phyloP scores from a whole-genome alignment of 192 early-diverging fungal genomes.

The Diversispora epigaea region DNA sequence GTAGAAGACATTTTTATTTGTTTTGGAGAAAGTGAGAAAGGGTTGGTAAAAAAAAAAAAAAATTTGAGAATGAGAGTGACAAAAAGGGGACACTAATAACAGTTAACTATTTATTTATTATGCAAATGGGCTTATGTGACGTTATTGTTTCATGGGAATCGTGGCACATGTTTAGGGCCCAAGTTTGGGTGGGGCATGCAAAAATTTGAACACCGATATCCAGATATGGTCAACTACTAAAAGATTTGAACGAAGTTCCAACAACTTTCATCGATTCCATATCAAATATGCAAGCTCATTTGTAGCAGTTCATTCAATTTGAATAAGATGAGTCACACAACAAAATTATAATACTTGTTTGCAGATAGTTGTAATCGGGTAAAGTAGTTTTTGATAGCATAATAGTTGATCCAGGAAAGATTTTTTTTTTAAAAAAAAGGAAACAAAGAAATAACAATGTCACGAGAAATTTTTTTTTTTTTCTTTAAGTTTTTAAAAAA shows the following conservation, averaged over 20 bases:
- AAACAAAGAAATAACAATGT: too few relatives aligned
- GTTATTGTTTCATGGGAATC: constrained; percentile 23
- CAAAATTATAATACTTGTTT: too few relatives aligned
- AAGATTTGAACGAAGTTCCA: background rate
- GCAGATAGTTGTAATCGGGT: too few relatives aligned
- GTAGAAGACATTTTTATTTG: constrained; percentile 8
- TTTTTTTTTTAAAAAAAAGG: too few relatives aligned
- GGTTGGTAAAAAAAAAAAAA: background rate
- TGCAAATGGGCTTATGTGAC: constrained; percentile 15
- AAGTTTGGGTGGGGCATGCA: constrained; percentile 17
- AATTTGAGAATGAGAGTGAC: background rate
- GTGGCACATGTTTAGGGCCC: constrained; percentile 20
- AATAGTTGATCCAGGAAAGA: too few relatives aligned
- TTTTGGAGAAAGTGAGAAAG: background rate
- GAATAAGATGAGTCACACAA: too few relatives aligned
- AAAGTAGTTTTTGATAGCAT: too few relatives aligned
- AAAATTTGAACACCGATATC: constrained; percentile 18
- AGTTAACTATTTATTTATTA: constrained; percentile 1
- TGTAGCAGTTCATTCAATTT: background rate
- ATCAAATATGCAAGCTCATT: background rate
- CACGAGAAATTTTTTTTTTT: too few relatives aligned
- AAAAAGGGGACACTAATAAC: constrained; percentile 1
- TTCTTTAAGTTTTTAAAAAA: too few relatives aligned
- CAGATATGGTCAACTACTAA: constrained; percentile 6
- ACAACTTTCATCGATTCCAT: background rate